Evolutionary conservation across 257 asterid genomes (phyloP).

Genomic region (Pogostemon cablin): DNA sequence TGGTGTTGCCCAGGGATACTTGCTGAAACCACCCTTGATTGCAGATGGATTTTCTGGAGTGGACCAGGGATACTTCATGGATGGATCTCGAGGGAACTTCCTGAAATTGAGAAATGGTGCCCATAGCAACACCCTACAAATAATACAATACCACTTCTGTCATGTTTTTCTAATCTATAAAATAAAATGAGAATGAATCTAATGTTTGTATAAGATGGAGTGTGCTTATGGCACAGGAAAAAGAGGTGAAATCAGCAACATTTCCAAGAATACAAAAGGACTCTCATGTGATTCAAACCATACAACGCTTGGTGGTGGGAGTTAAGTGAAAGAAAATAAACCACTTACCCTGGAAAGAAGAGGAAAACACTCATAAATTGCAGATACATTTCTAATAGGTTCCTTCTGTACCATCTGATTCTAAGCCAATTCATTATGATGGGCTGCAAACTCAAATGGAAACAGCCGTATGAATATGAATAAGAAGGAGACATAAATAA

Average conservation of each 20-base stretch:
- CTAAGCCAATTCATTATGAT: slow-evolving; percentile 85
- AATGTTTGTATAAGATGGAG: not conserved
- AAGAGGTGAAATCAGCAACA: slow-evolving; percentile 1
- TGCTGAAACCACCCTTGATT: slow-evolving; percentile 54
- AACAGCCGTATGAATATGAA: not conserved
- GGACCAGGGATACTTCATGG: slow-evolving; percentile 84
- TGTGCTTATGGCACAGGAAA: not conserved
- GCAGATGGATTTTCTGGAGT: slow-evolving; percentile 62
- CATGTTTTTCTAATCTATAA: no score
- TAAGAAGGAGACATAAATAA: no score
- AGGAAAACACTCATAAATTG: slow-evolving; percentile 89
- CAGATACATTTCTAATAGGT: slow-evolving; percentile 72
- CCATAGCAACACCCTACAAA: slow-evolving; percentile 66
- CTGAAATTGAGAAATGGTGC: slow-evolving; percentile 92
- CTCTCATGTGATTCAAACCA: no score
- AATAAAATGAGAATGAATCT: no score
- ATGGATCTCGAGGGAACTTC: slow-evolving; percentile 78
- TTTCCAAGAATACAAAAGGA: no score
- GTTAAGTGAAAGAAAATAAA: not conserved
- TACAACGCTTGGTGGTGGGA: not conserved
- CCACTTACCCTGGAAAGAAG: slow-evolving; percentile 75
- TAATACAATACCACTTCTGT: not conserved
- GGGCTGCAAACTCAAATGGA: slow-evolving; percentile 50
- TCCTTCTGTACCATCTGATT: slow-evolving; percentile 82
- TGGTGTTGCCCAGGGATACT: slow-evolving; percentile 75